phyloP scores from a whole-genome alignment of 768 basidiomycete genomes.

The Hirschioporus abietinus region DNA sequence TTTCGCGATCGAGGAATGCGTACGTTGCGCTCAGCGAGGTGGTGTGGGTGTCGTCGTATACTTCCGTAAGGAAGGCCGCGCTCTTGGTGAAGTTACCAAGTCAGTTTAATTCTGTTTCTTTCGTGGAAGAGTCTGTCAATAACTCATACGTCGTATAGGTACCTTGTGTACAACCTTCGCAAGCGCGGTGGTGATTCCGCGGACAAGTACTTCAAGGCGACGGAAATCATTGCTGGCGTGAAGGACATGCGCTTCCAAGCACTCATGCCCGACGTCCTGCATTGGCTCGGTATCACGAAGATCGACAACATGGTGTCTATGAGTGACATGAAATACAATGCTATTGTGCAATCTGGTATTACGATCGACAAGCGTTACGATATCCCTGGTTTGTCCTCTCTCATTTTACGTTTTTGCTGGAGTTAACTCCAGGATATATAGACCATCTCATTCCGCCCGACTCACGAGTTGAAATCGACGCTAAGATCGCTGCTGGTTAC shows the following conservation, averaged over 20 bases:
- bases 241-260: conserved; percentile 95
- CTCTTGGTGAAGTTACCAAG: conserved; percentile 92
- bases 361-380: conserved; percentile 79
- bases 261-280: conserved; percentile 93
- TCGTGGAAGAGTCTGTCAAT: conserved; percentile 1
- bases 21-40: conserved; percentile 73
- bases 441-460: conserved; percentile 88
- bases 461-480: conserved; percentile 91
- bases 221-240: conserved; percentile 90
- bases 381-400: conserved; percentile 55
- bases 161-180: conserved; percentile 93
- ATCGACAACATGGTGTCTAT: conserved; percentile 87
- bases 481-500: conserved; percentile 93
- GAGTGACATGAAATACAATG: conserved; percentile 96
- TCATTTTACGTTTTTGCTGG: neutral
- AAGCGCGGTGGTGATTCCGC: conserved; percentile 93
- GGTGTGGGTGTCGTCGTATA: conserved; percentile 94
- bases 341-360: conserved; percentile 87
- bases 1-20: conserved; percentile 91
- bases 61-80: conserved; percentile 91
- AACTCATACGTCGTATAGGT: conserved; percentile 34
- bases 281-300: conserved; percentile 91
- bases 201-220: conserved; percentile 90
- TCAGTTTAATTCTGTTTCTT: conserved; percentile 27
- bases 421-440: conserved; percentile 15